Conservation (phyloP, 768 basidiomycete genomes). For the Trametes gibbosa region DNA sequence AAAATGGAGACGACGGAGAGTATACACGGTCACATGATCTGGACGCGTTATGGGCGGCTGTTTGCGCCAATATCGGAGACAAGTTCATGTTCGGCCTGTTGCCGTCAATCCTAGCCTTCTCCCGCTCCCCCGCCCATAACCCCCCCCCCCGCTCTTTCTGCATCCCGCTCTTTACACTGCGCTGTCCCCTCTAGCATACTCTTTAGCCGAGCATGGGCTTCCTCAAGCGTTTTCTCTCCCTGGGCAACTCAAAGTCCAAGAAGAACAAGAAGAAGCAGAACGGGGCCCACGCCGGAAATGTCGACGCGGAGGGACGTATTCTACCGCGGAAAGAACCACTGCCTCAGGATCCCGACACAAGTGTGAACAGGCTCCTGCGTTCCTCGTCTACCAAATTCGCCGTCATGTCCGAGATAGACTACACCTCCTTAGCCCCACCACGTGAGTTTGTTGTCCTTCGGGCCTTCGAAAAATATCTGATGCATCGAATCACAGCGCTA, state of each 20-base stretch:
- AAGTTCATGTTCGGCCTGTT: not conserved
- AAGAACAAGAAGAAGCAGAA: slow-evolving; percentile 35
- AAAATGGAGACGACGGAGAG: not conserved
- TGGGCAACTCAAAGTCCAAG: slow-evolving; percentile 63
- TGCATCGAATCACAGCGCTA: slow-evolving; percentile 35
- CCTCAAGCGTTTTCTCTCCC: slow-evolving; percentile 66
- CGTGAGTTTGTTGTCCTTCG: slow-evolving; percentile 47
- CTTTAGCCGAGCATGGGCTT: slow-evolving; percentile 51
- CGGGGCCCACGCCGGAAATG: slow-evolving; percentile 22
- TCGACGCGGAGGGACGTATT: slow-evolving; percentile 26
- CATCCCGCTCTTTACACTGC: not conserved
- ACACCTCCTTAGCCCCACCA: slow-evolving; percentile 59
- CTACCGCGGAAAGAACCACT: slow-evolving; percentile 16
- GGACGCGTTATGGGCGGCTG: not conserved
- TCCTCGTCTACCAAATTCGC: slow-evolving; percentile 70
- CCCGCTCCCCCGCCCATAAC: too few species aligned
- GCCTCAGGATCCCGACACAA: slow-evolving; percentile 42
- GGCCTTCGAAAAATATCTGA: slow-evolving; percentile 6
- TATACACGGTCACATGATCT: not conserved
- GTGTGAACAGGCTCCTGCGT: slow-evolving; percentile 53
- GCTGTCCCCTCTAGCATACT: not conserved
- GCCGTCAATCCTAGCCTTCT: not conserved
- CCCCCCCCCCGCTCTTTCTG: not conserved
- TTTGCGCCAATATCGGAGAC: not conserved
- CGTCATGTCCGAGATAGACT: slow-evolving; percentile 54